Evolutionary conservation across 306 rosid genomes (phyloP).

Genomic region (Ormosia semicastrata): DNA sequence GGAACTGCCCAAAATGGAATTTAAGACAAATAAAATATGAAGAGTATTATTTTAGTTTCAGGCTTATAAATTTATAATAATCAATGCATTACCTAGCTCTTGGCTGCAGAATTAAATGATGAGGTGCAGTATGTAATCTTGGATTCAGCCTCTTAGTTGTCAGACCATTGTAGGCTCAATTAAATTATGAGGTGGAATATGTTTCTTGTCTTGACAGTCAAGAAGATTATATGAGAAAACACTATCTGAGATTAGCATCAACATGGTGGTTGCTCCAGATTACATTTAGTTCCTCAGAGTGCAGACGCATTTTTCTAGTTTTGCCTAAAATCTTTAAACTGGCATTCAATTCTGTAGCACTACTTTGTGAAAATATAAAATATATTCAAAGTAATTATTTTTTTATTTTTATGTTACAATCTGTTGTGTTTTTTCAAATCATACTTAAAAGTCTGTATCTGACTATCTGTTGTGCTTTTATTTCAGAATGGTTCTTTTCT

Average conservation of each 20-base stretch:
- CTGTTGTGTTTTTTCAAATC: background rate
- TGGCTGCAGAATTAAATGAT: background rate
- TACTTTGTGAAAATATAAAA: background rate
- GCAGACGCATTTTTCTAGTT: slow-evolving; percentile 5
- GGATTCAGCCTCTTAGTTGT: background rate
- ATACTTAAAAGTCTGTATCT: slow-evolving; percentile 26
- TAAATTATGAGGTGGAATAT: background rate
- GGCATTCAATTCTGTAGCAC: slow-evolving; percentile 15
- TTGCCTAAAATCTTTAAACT: slow-evolving; percentile 1
- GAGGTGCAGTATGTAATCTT: background rate
- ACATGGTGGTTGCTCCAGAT: background rate
- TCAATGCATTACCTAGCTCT: background rate
- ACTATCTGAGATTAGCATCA: background rate
- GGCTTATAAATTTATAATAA: background rate
- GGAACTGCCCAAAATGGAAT: background rate
- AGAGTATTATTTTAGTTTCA: background rate
- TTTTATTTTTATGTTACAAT: background rate
- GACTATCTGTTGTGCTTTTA: slow-evolving; percentile 9
- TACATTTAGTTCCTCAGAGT: slow-evolving; percentile 15
- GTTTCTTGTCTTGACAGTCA: background rate
- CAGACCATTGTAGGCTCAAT: background rate
- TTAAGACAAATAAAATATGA: background rate
- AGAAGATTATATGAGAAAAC: background rate
- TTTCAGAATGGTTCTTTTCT: slow-evolving; percentile 82
- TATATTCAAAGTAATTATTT: background rate